Percentiles rank a stretch among this genome's conserved stretches.
These are phyloP conservation scores for Neolentinus lepideus DNA, from an alignment of 1,284 basidiomycete genomes.

Conservation along the genomic window DNA sequence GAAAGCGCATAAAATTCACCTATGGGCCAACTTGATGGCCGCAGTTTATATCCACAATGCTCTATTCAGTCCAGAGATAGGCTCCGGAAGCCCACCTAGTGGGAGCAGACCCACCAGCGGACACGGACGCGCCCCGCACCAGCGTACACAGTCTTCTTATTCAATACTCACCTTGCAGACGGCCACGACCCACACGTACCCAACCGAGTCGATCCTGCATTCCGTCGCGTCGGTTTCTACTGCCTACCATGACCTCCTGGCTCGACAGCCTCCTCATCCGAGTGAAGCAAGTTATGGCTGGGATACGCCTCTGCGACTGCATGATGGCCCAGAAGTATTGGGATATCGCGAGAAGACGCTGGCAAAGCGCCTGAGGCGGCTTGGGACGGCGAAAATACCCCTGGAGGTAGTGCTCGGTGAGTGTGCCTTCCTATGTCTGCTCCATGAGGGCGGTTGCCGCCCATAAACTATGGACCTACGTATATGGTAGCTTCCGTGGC, in stretches of 20 bases:
- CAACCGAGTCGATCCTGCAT: conserved; percentile 40
- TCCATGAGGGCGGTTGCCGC: neutral
- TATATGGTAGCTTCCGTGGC: neutral
- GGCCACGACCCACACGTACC: conserved; percentile 40
- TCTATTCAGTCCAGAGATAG: conserved; percentile 34
- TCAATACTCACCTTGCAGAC: conserved; percentile 44
- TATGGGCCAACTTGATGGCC: conserved; percentile 30
- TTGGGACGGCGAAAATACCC: conserved; percentile 27
- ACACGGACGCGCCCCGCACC: conserved; percentile 13
- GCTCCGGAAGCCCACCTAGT: conserved; percentile 14
- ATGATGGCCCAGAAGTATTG: conserved; percentile 39
- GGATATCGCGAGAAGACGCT: conserved; percentile 26
- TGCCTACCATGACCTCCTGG: conserved; percentile 39
- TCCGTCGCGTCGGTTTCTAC: conserved; percentile 27
- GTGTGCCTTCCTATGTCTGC: conserved; percentile 11
- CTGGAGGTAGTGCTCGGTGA: conserved; percentile 45
- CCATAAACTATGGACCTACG: neutral
- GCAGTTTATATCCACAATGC: conserved; percentile 51
- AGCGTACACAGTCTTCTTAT: conserved; percentile 35
- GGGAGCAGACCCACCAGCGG: conserved; percentile 5
- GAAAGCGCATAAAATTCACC: neutral
- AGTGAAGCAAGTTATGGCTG: conserved; percentile 23
- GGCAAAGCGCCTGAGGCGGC: conserved; percentile 32
- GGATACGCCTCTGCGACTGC: conserved; percentile 30
- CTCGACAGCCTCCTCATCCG: conserved; percentile 37